Base-by-base conservation (phyloP, 2,329 filamentous ascomycete species). In the Aspergillus phoenicis region DNA sequence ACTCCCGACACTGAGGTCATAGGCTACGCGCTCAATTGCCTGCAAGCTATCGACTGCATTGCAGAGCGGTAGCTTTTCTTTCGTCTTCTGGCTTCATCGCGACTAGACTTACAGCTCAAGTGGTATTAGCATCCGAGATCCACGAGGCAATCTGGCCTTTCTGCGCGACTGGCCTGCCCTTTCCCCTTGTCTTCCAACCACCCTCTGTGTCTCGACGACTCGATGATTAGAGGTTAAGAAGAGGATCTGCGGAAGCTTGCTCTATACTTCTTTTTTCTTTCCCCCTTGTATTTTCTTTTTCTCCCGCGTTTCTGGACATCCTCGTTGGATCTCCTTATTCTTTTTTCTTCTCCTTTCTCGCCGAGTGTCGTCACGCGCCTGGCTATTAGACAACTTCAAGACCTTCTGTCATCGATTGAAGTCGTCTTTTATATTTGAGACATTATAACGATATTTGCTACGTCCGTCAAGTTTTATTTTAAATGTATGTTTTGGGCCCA, bases 61-160 rank as follows among this genome's bases (percentile, higher is more conserved):
- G 33, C 20, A 8, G 36, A 17, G 39, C 49, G 11, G 33, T 36
- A 22, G 38, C 47, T 39, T 17, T 17, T 43, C 15, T 20, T 38
- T 17, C 8, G 13, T 33, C 38, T 33, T 56, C 33, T 57, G 22
- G 26, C 57, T 56, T 28, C 26, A n/a, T 26, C 24, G 20, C 26
- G 39, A 43, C 30, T 36, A 38, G n/a, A 56, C 47, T 33, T 58
- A 36, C 55, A 52, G 43, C 45, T 59, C 45, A 52, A 54, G 53
- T 52, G 24, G 47, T 30, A 36, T 51, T 28, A 41, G 54, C 38
- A 30, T 52, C 36, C 58, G 57, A 52, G 45, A 22, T 48, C 57
- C 36, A 59, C 62, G 61, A 57, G 57, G 64, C 61, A 65, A 66
- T 66, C 64, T 66, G 64, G 64, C 64, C 64, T 66, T 62, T 65